Evolutionary conservation across 306 rosid species (phyloP), one percentile per base, ranked within the genome.

Genomic region (Luffa acutangula): DNA sequence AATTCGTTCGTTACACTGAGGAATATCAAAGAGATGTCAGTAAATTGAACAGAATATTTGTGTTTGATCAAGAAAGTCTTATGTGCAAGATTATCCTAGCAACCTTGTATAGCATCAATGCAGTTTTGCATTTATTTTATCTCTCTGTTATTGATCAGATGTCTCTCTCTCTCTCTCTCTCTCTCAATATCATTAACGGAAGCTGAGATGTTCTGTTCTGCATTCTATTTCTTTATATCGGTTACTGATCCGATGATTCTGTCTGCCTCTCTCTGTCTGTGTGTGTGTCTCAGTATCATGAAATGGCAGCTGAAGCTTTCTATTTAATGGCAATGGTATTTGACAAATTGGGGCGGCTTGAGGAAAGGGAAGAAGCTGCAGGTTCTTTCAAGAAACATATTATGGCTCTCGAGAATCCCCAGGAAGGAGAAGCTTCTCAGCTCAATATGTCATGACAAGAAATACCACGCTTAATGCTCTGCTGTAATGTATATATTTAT

Each of bases 271-370:
- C 0, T 45, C 9, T 25, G 31, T 41, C 34, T n/a, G 5, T 60
- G 4, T 63, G 46, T 69, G 57, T 46, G 80, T 83, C 57, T 84
- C 69, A 95, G 97, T 92, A 87, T 86, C 97, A 92, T 49, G 97
- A 92, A 87, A 43, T 91, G 91, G 97, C 96, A 0, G 98, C 98
- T 10, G 98, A 95, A 86, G 97, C 97, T 46, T 95, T 95, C 81
- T 95, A 95, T 83, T 81, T 95, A 72, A 92, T 88, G 97, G 97
- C 98, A 56, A 88, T 89, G 82, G 87, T 92, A 36, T 91, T 78
- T 72, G 86, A 95, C 91, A 95, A 92, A 83, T 81, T 95, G 81
- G 96, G 93, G 77, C 71, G 86, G 64, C 66, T 85, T 8, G 91
- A 84, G 73, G 89, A 89, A 79, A 86, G 98, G 91, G 98, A 91